Percentiles rank a stretch among this genome's conserved stretches.
phyloP scores from a whole-genome alignment of 768 basidiomycete genomes.

The Nevesoporus exiguus region DNA sequence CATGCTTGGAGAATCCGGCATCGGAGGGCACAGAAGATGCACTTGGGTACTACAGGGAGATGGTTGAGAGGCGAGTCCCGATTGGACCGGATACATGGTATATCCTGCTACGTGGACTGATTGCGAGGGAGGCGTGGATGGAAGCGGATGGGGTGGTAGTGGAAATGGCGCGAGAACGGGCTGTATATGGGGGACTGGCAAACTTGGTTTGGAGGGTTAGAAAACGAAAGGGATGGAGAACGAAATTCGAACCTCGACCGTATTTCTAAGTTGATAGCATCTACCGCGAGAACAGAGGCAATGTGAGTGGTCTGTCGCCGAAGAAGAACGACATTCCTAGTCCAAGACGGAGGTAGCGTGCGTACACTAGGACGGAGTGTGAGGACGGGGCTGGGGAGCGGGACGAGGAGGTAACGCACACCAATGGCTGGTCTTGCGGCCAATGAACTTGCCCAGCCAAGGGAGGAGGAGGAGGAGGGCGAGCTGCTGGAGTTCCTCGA shows the following conservation, averaged over 20 bases:
- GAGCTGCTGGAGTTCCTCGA: conserved; percentile 80
- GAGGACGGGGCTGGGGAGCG: conserved; percentile 11
- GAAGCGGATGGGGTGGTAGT: conserved; percentile 57
- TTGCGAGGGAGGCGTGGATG: conserved; percentile 53
- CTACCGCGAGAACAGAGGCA: conserved; percentile 21
- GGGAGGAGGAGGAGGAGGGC: conserved; percentile 79
- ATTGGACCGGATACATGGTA: conserved; percentile 71
- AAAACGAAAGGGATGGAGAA: conserved; percentile 35
- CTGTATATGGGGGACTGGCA: conserved; percentile 43
- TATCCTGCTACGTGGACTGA: conserved; percentile 65
- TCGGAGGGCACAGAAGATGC: conserved; percentile 52
- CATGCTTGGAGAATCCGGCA: conserved; percentile 52
- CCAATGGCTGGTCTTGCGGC: conserved; percentile 82
- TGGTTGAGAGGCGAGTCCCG: conserved; percentile 47
- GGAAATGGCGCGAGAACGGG: conserved; percentile 54
- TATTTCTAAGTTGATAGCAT: conserved; percentile 22
- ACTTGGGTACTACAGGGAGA: conserved; percentile 57
- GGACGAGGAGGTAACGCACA: conserved; percentile 49
- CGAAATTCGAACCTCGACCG: conserved; percentile 24
- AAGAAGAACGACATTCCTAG: conserved; percentile 62
- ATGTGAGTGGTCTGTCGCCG: conserved; percentile 27
- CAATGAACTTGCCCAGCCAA: conserved; percentile 84
- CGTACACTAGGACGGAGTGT: conserved; percentile 49
- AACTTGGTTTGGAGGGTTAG: conserved; percentile 50
- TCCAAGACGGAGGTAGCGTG: conserved; percentile 66